A percentile compares a stretch with the other conserved stretches of the same genome.
These are phyloP conservation scores for Backusella morwellensis DNA, from an alignment of 192 early-diverging fungal genomes.

Conservation along the genomic window DNA sequence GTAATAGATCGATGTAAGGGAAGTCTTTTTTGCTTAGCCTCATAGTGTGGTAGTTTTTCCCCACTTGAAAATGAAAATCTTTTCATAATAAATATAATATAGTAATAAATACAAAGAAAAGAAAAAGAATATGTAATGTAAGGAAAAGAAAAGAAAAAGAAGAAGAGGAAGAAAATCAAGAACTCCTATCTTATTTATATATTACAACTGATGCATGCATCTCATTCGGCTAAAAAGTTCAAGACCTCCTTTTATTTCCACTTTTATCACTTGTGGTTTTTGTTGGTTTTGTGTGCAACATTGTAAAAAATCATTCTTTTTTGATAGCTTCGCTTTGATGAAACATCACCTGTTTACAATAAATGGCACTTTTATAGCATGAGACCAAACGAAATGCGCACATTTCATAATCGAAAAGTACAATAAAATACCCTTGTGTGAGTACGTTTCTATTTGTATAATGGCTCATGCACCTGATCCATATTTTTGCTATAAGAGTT, in stretches of 20 bases:
- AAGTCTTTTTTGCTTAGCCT: neutral
- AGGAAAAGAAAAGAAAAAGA: neutral
- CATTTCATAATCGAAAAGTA: neutral
- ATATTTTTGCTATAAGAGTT: neutral
- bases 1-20: slow-evolving; percentile 13
- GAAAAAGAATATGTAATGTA: neutral
- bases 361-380: neutral
- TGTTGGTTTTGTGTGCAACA: neutral
- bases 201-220: slow-evolving; percentile 1
- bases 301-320: neutral
- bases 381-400: neutral
- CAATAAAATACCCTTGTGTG: neutral
- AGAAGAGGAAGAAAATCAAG: neutral
- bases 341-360: neutral
- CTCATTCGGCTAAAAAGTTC: neutral
- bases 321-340: neutral
- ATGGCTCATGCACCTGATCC: neutral
- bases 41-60: neutral
- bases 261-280: neutral
- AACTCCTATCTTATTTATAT: neutral
- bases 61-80: neutral
- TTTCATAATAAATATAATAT: neutral
- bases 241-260: neutral
- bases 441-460: neutral
- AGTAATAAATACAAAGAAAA: neutral